Base-by-base conservation (phyloP, 305 asterid species). In the Salvia sclarea region DNA sequence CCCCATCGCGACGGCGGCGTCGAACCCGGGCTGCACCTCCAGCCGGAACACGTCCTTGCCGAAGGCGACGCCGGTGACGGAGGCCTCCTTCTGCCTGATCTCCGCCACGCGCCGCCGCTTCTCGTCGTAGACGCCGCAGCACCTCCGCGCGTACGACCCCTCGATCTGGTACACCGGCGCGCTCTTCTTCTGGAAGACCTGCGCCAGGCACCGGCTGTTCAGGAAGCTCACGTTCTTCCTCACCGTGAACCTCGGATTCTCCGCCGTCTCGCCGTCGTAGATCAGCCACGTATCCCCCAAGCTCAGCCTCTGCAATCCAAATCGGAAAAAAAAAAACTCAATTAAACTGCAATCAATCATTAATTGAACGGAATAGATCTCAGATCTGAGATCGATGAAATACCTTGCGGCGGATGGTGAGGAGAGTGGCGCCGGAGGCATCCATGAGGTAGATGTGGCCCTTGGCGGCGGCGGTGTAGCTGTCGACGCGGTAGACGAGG, bases 401-500 rank as follows among this genome's bases (percentile, higher is more conserved):
- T 50, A 68, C 96, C 96, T 90, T 90, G 61, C 96, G 95, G 30
- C 95, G 95, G 67, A 87, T 81, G 16, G 92, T 87, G 78, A 87
- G 74, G 67, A 87, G 81, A 25, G 85, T 82, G 38, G 64, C 70
- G 64, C 96, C 96, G 18, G 70, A 68, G 31, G 86, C 92, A 66
- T 87, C 92, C 95, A 89, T 87, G 37, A 89, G 90, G 52, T 80
- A 65, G 43, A 87, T 82, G 71, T 84, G 84, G 35, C 77, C 81
- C 21, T 76, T 80, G 41, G 62, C 76, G 41, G 84, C 76, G 33
- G 89, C 72, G 30, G 69, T 44, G 82, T 90, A 87, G 33, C 86
- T 90, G 75, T 90, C 96, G 14, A 90, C 95, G 1, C 96, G 89
- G 53, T 81, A 90, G 21, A 84, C 80, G 41, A 90, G 83, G 75